Evolutionary conservation across 2,329 filamentous ascomycete genomes (phyloP).

Genomic region (Penicillium sp.): DNA sequence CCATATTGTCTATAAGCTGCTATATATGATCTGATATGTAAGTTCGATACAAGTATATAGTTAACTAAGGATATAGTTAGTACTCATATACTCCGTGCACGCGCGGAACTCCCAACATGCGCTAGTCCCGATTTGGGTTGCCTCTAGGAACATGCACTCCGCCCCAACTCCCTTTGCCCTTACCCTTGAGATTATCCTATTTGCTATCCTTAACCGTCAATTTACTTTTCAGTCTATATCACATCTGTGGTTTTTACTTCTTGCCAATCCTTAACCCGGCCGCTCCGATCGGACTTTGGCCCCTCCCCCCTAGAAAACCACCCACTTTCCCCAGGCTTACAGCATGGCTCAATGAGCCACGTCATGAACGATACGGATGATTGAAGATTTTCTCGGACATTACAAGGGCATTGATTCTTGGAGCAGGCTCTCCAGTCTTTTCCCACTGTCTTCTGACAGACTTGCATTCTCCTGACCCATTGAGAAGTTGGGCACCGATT

Average conservation of each 20-base stretch:
- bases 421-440: conserved; percentile 20
- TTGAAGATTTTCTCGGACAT: conserved; percentile 21
- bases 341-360: conserved; percentile 33
- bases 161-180: conserved; percentile 14
- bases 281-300: conserved; percentile 8
- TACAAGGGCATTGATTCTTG: conserved; percentile 15
- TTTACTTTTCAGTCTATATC: not conserved
- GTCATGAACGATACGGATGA: conserved; percentile 25
- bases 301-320: conserved; percentile 2
- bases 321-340: conserved; percentile 16
- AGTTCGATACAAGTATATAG: not conserved
- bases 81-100: not conserved
- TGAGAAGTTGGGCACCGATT: conserved; percentile 4
- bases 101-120: conserved; percentile 9
- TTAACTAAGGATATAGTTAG: too few species aligned
- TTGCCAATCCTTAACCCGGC: conserved; percentile 4
- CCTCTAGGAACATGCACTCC: conserved; percentile 16
- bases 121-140: conserved; percentile 22
- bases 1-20: too few species aligned
- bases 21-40: not conserved
- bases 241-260: not conserved
- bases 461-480: not conserved
- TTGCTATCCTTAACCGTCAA: conserved; percentile 17
- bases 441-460: not conserved
- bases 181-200: conserved; percentile 14